Base-by-base conservation (phyloP, 2,329 filamentous ascomycete genomes). In the Rhynchosporium agropyri region DNA sequence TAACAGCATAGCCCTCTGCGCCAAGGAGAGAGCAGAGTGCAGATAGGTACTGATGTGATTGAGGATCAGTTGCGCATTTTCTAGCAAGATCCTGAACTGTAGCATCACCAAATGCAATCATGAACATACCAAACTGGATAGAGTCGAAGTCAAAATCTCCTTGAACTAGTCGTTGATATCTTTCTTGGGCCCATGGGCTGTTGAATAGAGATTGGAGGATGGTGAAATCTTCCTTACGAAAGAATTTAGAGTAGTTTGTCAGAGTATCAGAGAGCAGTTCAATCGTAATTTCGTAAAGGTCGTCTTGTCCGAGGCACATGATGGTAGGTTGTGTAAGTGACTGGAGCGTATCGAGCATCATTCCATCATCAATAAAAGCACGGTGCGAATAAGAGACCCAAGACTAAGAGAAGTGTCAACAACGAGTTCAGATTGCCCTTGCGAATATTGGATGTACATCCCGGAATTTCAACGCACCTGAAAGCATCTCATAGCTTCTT, bases 381-480 rank as follows among this genome's bases (percentile, higher is more conserved):
- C 84, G 83, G 70, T 92, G 89, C 4, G 86, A 87, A 71, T 92
- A 92, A 68, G 85, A 81, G 38, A 92, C 82, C 89, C 90, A 94
- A 4, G 88, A 83, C 87, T 90, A 60, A 12, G 42, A 63, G 5
- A 43, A 4, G 13, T 43, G 45, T 68, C 58, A 70, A 67, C 38
- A 12, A 42, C 26, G 38, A 38, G 33, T 36, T 36, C 2, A 10
- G 9, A 6, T 6, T 10, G 20, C 13, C 26, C 8, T 6, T 26
- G 28, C 3, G 33, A 29, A 12, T 3, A 28, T 29, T 49, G 20
- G n/a, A 15, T 3, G 28, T 1, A 10, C 13, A 7, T 40, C 31
- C n/a, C 33, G 31, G 26, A 3, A 12, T 12, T 20, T 33, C 8
- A 10, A 58, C 69, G 58, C 75, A 87, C 86, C 77, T 89, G 85